A percentile compares a stretch with the other conserved stretches of the same genome.
Evolutionary conservation across 768 basidiomycete genomes (phyloP).

Genomic region (Albatrellus ellisii): DNA sequence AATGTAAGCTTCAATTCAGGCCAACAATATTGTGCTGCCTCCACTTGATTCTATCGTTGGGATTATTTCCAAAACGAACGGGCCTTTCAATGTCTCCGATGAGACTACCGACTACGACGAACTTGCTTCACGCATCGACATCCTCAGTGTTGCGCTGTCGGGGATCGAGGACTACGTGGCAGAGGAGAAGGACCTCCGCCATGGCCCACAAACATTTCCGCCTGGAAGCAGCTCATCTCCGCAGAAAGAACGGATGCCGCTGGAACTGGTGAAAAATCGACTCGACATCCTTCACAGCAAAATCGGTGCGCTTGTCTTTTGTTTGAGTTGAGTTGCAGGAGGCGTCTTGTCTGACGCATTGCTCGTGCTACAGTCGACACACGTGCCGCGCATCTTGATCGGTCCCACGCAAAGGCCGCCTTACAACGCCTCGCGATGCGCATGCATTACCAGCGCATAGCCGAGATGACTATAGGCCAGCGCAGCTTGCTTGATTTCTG

Average conservation of each 20-base stretch:
- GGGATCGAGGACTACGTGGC: constrained; percentile 44
- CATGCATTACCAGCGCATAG: constrained; percentile 44
- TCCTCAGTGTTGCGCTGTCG: constrained; percentile 46
- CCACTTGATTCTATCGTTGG: constrained; percentile 41
- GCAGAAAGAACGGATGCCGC: constrained; percentile 24
- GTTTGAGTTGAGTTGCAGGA: not conserved
- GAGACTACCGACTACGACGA: constrained; percentile 42
- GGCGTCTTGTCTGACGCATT: not conserved
- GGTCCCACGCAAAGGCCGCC: constrained; percentile 58
- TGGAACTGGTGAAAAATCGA: constrained; percentile 34
- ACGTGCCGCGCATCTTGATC: constrained; percentile 62
- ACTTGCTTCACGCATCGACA: constrained; percentile 37
- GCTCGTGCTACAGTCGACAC: constrained; percentile 42
- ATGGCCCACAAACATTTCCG: not conserved
- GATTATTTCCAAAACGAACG: constrained; percentile 33
- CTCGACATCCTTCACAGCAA: constrained; percentile 43
- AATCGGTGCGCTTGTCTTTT: constrained; percentile 34
- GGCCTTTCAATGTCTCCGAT: constrained; percentile 10
- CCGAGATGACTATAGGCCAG: constrained; percentile 17
- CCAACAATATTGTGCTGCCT: constrained; percentile 26
- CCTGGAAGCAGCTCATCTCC: constrained; percentile 17
- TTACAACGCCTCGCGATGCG: constrained; percentile 53
- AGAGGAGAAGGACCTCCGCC: constrained; percentile 23
- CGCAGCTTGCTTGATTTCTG: constrained; percentile 6
- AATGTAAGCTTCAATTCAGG: not conserved